Percentiles rank a stretch among this genome's conserved stretches.
Conservation (phyloP, 169 alveolate genomes). For the Ichthyophthirius multifiliis region DNA sequence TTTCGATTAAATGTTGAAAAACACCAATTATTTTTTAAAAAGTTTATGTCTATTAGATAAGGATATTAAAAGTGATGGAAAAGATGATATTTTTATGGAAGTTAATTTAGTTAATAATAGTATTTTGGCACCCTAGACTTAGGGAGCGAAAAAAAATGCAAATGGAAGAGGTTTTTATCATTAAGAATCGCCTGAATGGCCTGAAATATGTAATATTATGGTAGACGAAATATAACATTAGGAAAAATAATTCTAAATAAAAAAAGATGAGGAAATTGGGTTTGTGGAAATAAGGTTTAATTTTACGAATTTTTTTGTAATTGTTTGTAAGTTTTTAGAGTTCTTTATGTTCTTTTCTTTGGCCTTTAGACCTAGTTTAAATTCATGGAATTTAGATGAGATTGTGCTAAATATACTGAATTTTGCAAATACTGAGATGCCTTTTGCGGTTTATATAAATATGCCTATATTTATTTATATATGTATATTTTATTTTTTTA, state of each 20-base stretch:
- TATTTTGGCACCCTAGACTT: background rate
- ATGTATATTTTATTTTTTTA: background rate
- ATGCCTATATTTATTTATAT: background rate
- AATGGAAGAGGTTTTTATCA: background rate
- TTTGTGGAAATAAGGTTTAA: background rate
- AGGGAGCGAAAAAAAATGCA: background rate
- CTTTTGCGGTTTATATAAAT: background rate
- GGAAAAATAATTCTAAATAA: background rate
- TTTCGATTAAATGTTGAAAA: background rate
- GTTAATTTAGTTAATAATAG: background rate
- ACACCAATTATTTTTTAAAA: background rate
- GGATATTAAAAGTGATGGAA: background rate
- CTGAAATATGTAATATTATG: background rate
- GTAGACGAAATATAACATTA: background rate
- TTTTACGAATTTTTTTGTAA: background rate
- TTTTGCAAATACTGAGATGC: background rate
- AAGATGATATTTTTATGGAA: slow-evolving; percentile 12
- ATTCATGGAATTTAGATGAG: background rate
- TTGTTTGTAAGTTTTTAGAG: background rate
- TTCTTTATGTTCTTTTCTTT: background rate
- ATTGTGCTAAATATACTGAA: background rate
- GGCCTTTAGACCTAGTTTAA: slow-evolving; percentile 13
- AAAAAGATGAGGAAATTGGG: background rate
- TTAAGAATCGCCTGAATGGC: slow-evolving; percentile 10
- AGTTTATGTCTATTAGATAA: background rate